Percentiles rank a stretch among this genome's conserved stretches.
Conservation (phyloP, 2,329 filamentous ascomycete species). For the Aspergillus fijiensis region DNA sequence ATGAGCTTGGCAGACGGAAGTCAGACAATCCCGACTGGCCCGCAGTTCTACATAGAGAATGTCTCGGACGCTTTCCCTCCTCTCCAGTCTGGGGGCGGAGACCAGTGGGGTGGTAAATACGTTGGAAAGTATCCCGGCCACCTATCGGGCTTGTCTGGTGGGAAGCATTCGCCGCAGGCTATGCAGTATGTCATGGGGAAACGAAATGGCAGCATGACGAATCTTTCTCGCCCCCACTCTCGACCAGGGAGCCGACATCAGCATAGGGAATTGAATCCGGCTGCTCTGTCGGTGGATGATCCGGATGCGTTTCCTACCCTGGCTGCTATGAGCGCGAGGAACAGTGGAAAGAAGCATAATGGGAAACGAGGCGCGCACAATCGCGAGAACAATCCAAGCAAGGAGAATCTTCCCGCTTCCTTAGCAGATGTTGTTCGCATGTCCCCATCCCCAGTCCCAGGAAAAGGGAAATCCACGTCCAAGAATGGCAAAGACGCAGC, state of each 20-base stretch:
- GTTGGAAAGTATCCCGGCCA: constrained; percentile 46
- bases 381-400: constrained; percentile 55
- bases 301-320: constrained; percentile 93
- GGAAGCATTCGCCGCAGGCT: constrained; percentile 39
- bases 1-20: constrained; percentile 65
- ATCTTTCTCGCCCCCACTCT: constrained; percentile 68
- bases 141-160: constrained; percentile 43
- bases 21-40: constrained; percentile 53
- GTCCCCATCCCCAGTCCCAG: constrained; percentile 78
- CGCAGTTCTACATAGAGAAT: constrained; percentile 76
- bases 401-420: constrained; percentile 71
- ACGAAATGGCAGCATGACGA: constrained; percentile 52
- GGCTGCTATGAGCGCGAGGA: constrained; percentile 71
- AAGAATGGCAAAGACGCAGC: constrained; percentile 62
- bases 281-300: constrained; percentile 80
- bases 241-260: constrained; percentile 82
- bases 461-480: constrained; percentile 53
- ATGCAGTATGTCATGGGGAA: constrained; percentile 33
- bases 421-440: constrained; percentile 94
- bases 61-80: constrained; percentile 77
- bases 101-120: constrained; percentile 57
- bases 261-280: constrained; percentile 60
- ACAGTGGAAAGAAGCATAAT: constrained; percentile 79
- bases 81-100: constrained; percentile 62
- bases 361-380: constrained; percentile 80